phyloP scores from a whole-genome alignment of 1,284 basidiomycete genomes.

The Paramarasmius palmivorus region DNA sequence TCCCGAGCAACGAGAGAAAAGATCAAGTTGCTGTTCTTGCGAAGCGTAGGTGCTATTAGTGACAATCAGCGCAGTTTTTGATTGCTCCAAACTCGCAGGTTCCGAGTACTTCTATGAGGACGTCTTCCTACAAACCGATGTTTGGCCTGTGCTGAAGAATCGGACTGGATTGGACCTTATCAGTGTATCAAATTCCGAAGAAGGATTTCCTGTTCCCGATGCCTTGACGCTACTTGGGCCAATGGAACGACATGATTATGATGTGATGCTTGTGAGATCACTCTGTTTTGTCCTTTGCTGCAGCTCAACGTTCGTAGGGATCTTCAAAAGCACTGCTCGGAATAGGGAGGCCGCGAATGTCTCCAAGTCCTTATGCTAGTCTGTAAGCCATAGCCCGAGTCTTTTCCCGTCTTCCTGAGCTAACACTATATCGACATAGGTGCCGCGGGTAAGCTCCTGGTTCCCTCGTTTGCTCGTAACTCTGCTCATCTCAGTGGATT shows the following conservation, averaged over 20 bases:
- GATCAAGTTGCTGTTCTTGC: slow-evolving; percentile 10
- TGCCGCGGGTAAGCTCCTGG: slow-evolving; percentile 1
- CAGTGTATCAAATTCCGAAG: background rate
- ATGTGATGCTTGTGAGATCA: slow-evolving; percentile 4
- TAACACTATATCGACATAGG: background rate
- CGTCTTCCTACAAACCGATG: background rate
- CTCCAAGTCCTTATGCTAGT: slow-evolving; percentile 7
- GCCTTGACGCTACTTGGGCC: background rate
- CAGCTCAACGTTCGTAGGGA: background rate
- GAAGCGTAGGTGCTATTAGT: slow-evolving; percentile 1
- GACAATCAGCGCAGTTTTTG: no score
- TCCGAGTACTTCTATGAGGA: slow-evolving; percentile 6
- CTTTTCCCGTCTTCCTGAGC: background rate
- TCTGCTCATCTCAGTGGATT: no score
- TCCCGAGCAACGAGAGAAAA: slow-evolving; percentile 5
- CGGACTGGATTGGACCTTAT: slow-evolving; percentile 1
- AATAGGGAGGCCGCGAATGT: slow-evolving; percentile 1
- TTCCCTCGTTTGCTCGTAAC: background rate
- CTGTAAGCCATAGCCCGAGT: background rate
- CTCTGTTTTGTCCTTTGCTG: background rate
- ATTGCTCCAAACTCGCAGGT: background rate
- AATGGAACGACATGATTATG: slow-evolving; percentile 4
- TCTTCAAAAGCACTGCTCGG: slow-evolving; percentile 7
- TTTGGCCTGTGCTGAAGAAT: slow-evolving; percentile 4
- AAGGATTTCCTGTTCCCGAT: slow-evolving; percentile 6